Conservation (phyloP, 306 rosid species). For the Amphicarpaea edgeworthii region DNA sequence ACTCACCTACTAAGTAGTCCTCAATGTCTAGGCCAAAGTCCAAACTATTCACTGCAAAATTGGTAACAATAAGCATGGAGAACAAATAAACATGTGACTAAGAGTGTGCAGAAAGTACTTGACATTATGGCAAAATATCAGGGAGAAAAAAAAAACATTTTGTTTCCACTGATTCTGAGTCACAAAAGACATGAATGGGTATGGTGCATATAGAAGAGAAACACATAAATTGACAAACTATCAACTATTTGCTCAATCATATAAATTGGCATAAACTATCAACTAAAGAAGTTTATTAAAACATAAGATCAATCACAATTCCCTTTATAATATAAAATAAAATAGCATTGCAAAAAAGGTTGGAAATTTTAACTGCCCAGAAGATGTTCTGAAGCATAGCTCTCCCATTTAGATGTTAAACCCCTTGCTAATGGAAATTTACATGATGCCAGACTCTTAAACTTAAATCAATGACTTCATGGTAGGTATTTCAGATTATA, state of each 20-base stretch:
- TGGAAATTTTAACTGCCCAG: background rate
- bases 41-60: constrained; percentile 70
- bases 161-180: background rate
- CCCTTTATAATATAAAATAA: background rate
- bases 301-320: constrained; percentile 3
- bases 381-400: background rate
- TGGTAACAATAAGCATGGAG: constrained; percentile 25
- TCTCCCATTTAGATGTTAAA: background rate
- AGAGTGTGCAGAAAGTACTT: background rate
- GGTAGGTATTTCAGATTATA: background rate
- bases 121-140: background rate
- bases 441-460: background rate
- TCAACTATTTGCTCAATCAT: background rate
- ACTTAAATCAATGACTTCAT: background rate
- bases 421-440: background rate
- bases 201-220: constrained; percentile 2
- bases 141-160: background rate
- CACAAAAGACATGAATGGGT: constrained; percentile 4
- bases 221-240: background rate
- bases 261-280: background rate
- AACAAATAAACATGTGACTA: constrained; percentile 14
- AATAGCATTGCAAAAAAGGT: background rate
- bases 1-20: constrained; percentile 90
- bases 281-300: constrained; percentile 15
- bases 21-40: constrained; percentile 86